phyloP scores from a whole-genome alignment of 805 yeast species.

The Candida fluviatilis region DNA sequence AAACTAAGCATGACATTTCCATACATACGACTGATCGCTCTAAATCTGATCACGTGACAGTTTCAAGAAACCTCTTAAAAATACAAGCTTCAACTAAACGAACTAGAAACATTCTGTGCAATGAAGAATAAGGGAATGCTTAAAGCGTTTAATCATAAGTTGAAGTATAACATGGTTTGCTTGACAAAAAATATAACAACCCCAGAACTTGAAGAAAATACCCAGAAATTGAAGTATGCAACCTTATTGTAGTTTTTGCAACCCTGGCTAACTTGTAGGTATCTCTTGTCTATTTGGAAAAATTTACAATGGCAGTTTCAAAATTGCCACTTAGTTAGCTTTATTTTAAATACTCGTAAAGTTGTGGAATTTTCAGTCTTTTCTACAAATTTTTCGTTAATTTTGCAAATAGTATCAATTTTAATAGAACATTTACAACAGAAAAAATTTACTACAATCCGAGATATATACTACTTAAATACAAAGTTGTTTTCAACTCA shows the following conservation, averaged over 20 bases:
- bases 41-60: not conserved
- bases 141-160: not conserved
- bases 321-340: not conserved
- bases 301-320: not conserved
- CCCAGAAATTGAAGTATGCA: not conserved
- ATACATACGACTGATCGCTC: too few relatives aligned
- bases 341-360: not conserved
- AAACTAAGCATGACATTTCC: too few relatives aligned
- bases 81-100: not conserved
- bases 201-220: not conserved
- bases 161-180: not conserved
- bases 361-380: not conserved
- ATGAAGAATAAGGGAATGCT: not conserved
- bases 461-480: conserved; percentile 60
- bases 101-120: not conserved
- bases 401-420: conserved; percentile 4
- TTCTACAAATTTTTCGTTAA: not conserved
- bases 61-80: not conserved
- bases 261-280: conserved; percentile 2
- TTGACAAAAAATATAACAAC: not conserved
- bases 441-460: conserved; percentile 32
- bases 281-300: conserved; percentile 10
- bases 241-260: not conserved
- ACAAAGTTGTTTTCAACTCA: conserved; percentile 49
- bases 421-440: conserved; percentile 6